These are phyloP conservation scores for Aechmea fasciata DNA, from an alignment of 176 grass and related monocot species.

Conservation along the genomic window DNA sequence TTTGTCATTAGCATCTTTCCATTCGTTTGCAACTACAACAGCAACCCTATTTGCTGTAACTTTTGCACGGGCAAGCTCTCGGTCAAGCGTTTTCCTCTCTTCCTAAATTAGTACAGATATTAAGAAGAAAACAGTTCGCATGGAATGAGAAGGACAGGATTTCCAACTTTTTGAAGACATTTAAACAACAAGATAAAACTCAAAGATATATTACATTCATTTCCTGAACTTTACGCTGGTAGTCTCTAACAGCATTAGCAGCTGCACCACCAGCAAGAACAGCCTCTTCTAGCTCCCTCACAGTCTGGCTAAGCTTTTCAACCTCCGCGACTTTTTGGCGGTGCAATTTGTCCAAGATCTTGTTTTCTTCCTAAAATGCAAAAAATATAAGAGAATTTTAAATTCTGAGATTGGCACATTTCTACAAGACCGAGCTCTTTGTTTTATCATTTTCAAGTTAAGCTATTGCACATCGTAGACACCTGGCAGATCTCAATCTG, in stretches of 20 bases:
- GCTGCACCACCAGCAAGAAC: slow-evolving; percentile 87
- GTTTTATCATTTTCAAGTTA: slow-evolving; percentile 4
- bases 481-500: slow-evolving; percentile 98
- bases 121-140: slow-evolving; percentile 1
- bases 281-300: slow-evolving; percentile 89
- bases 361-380: slow-evolving; percentile 79
- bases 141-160: background rate
- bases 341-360: slow-evolving; percentile 89
- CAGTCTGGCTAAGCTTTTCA: slow-evolving; percentile 89
- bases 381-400: background rate
- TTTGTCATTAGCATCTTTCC: slow-evolving; percentile 99
- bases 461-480: slow-evolving; percentile 1
- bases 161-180: too few relatives aligned
- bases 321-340: slow-evolving; percentile 88
- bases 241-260: slow-evolving; percentile 97
- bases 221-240: slow-evolving; percentile 90
- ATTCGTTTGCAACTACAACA: slow-evolving; percentile 89
- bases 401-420: slow-evolving; percentile 10
- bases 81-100: slow-evolving; percentile 79
- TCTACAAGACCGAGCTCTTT: slow-evolving; percentile 5
- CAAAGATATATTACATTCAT: slow-evolving; percentile 61
- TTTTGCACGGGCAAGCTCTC: slow-evolving; percentile 84
- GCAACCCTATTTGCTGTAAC: slow-evolving; percentile 94
- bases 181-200: background rate
- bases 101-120: slow-evolving; percentile 40